Percentiles rank a stretch among this genome's conserved stretches.
Evolutionary conservation across 768 basidiomycete genomes (phyloP).

Genomic region (Suillus tomentosus): DNA sequence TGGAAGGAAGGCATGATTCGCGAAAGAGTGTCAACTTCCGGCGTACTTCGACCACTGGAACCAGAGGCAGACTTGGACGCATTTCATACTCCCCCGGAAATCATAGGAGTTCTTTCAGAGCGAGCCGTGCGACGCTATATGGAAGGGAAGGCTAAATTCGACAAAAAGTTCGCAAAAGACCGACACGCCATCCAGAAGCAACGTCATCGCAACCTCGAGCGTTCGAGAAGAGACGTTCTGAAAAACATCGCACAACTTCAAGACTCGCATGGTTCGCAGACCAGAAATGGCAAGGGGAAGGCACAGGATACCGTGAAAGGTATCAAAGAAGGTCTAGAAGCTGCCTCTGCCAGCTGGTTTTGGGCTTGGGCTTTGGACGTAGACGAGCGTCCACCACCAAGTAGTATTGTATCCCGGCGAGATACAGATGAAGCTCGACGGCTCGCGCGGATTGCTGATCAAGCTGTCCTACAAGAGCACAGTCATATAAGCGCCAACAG

Average conservation of each 20-base stretch:
- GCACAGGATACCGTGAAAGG: conserved; percentile 23
- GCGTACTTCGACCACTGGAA: conserved; percentile 83
- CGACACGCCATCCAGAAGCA: conserved; percentile 62
- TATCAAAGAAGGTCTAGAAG: conserved; percentile 36
- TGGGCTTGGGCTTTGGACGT: conserved; percentile 88
- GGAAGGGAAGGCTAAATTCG: conserved; percentile 57
- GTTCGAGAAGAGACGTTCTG: conserved; percentile 62
- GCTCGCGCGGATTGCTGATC: conserved; percentile 74
- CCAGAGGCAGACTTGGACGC: conserved; percentile 65
- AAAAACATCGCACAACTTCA: conserved; percentile 53
- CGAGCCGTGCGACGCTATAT: conserved; percentile 76
- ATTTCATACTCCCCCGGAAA: conserved; percentile 61
- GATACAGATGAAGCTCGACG: conserved; percentile 81
- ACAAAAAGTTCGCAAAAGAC: conserved; percentile 64
- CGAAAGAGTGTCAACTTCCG: conserved; percentile 83
- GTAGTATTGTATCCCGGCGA: conserved; percentile 85
- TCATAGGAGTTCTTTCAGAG: conserved; percentile 79
- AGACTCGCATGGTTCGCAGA: conserved; percentile 16
- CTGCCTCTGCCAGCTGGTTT: conserved; percentile 59
- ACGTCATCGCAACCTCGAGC: conserved; percentile 64
- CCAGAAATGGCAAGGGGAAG: conserved; percentile 23
- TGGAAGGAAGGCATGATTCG: conserved; percentile 77
- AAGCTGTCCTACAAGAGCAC: conserved; percentile 59
- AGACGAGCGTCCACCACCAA: conserved; percentile 84
- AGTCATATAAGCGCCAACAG: conserved; percentile 63